Percentiles rank a stretch among this genome's conserved stretches.
Conservation (phyloP, 1,139 yeast species). For the Blastobotrys persicus region DNA sequence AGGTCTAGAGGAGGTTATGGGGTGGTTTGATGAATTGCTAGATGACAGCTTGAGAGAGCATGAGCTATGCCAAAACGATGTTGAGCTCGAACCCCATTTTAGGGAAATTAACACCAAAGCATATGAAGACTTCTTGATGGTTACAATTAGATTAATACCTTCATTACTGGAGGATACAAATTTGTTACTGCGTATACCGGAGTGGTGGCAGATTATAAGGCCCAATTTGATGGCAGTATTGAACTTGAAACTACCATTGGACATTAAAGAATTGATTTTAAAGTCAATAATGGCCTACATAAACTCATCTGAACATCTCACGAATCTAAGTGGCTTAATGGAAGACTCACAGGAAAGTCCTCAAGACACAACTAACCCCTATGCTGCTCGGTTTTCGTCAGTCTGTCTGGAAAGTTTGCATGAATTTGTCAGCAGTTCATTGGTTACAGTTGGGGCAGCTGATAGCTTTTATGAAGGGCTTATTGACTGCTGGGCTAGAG, state of each 20-base stretch:
- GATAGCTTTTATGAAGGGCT: neutral
- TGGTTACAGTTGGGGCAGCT: neutral
- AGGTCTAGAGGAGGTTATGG: conserved; percentile 13
- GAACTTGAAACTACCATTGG: neutral
- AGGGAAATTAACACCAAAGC: conserved; percentile 16
- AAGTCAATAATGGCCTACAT: neutral
- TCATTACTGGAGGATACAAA: conserved; percentile 8
- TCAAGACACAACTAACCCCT: neutral
- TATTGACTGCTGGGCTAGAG: conserved; percentile 4
- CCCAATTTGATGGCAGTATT: conserved; percentile 3
- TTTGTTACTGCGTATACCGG: conserved; percentile 8
- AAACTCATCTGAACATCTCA: neutral
- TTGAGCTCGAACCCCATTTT: conserved; percentile 11
- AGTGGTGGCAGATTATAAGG: conserved; percentile 11
- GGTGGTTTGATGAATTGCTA: conserved; percentile 22
- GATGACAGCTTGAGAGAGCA: conserved; percentile 18
- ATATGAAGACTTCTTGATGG: conserved; percentile 19
- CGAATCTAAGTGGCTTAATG: neutral
- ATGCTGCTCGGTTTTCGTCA: neutral
- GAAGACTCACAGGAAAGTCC: conserved; percentile 11
- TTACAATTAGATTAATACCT: conserved; percentile 5
- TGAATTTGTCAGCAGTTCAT: neutral
- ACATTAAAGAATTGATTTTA: neutral
- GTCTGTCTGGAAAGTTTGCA: neutral
- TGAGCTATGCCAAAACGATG: conserved; percentile 11